A percentile compares a stretch with the other conserved stretches of the same genome.
phyloP scores from a whole-genome alignment of 176 grass and related monocot species.

The Phoenix dactylifera region DNA sequence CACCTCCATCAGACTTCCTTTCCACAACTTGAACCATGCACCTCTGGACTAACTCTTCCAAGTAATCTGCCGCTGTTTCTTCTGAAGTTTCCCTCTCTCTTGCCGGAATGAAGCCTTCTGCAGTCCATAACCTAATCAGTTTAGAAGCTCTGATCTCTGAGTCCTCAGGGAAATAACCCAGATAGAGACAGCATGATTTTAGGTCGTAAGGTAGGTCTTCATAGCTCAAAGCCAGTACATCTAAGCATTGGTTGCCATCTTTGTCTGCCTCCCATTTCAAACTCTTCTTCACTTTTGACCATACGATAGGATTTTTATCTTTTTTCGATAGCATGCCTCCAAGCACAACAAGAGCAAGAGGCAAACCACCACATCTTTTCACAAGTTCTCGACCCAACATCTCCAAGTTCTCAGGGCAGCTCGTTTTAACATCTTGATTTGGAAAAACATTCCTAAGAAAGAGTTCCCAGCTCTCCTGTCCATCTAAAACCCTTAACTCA shows the following conservation, averaged over 20 bases:
- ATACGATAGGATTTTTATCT: background rate
- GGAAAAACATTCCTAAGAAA: conserved; percentile 19
- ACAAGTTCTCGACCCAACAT: conserved; percentile 8
- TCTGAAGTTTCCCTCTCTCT: no score
- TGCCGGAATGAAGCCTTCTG: conserved; percentile 15
- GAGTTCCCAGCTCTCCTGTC: conserved; percentile 1
- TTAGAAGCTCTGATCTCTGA: conserved; percentile 6
- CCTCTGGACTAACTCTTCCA: no score
- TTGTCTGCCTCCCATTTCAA: conserved; percentile 3
- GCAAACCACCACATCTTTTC: conserved; percentile 14
- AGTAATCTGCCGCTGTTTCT: no score
- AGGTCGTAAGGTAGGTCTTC: conserved; percentile 12
- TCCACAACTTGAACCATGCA: no score
- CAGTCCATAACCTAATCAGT: conserved; percentile 17
- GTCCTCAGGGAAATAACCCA: conserved; percentile 20
- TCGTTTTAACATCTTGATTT: background rate
- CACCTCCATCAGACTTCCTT: no score
- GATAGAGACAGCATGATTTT: conserved; percentile 21
- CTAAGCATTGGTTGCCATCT: conserved; percentile 12
- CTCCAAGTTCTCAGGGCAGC: background rate
- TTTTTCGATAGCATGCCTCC: conserved; percentile 19
- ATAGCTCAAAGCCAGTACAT: conserved; percentile 12
- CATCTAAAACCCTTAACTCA: background rate
- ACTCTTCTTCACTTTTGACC: conserved; percentile 1
- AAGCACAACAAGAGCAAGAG: conserved; percentile 21